These are phyloP conservation scores for Pleurotus cornucopiae DNA, from an alignment of 768 basidiomycete species.

Conservation along the genomic window DNA sequence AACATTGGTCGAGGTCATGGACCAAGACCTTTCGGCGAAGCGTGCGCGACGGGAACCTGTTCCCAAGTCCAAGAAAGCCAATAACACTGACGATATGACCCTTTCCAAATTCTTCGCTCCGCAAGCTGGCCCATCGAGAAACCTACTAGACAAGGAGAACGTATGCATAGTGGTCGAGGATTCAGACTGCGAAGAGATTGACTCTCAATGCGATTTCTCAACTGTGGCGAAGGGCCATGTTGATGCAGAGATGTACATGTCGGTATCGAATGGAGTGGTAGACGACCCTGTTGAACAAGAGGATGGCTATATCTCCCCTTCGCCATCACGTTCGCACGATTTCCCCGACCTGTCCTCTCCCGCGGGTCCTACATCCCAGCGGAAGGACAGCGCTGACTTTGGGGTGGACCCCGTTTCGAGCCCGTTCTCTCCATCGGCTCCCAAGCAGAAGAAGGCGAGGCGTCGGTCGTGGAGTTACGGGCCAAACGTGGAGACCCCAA, in stretches of 20 bases:
- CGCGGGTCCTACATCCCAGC: background rate
- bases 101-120: conserved; percentile 10
- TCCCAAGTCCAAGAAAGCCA: conserved; percentile 32
- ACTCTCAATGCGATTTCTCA: conserved; percentile 23
- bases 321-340: conserved; percentile 36
- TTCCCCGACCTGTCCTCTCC: background rate
- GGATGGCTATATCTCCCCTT: conserved; percentile 83
- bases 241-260: conserved; percentile 33
- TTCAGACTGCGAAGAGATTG: conserved; percentile 23
- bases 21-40: conserved; percentile 53
- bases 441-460: conserved; percentile 8
- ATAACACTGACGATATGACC: background rate
- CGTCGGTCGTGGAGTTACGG: background rate
- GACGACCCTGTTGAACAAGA: conserved; percentile 59
- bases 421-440: conserved; percentile 23
- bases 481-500: conserved; percentile 22
- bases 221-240: conserved; percentile 30
- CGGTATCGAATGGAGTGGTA: conserved; percentile 33
- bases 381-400: conserved; percentile 36
- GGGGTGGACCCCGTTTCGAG: conserved; percentile 52
- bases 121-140: conserved; percentile 23
- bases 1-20: conserved; percentile 67
- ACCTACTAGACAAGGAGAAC: conserved; percentile 36
- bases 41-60: conserved; percentile 17
- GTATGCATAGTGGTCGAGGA: conserved; percentile 23